phyloP scores from a whole-genome alignment of 2,329 filamentous ascomycete species.

The Amesomyces nigricolor region DNA sequence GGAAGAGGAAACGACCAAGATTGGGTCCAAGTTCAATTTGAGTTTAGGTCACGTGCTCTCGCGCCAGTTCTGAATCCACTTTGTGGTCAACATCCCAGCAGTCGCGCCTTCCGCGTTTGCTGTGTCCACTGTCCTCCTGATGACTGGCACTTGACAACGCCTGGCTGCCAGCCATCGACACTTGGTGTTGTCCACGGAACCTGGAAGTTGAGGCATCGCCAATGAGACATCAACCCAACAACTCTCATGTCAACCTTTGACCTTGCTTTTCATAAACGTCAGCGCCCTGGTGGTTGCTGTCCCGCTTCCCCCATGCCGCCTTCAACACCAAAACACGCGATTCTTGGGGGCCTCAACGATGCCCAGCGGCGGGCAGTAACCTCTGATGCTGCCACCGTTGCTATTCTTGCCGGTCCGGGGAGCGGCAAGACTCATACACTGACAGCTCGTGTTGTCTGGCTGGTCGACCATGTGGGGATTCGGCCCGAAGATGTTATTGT shows the following conservation, averaged over 20 bases:
- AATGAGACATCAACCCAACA: too few relatives aligned
- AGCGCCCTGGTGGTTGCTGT: not conserved
- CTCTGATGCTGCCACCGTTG: slow-evolving; percentile 50
- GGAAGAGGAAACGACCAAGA: not conserved
- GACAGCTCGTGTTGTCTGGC: slow-evolving; percentile 85
- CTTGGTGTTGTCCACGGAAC: too few relatives aligned
- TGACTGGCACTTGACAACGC: too few relatives aligned
- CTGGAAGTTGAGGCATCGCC: too few relatives aligned
- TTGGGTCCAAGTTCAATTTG: not conserved
- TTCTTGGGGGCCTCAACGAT: slow-evolving; percentile 47
- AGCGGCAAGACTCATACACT: slow-evolving; percentile 93
- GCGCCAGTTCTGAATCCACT: too few relatives aligned
- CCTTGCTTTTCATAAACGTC: too few relatives aligned
- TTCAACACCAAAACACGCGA: slow-evolving; percentile 19
- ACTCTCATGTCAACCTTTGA: too few relatives aligned
- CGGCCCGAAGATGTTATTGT: slow-evolving; percentile 85
- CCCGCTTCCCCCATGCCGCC: slow-evolving; percentile 1
- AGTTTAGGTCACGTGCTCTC: too few relatives aligned
- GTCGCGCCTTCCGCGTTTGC: too few relatives aligned
- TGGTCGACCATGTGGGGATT: slow-evolving; percentile 66
- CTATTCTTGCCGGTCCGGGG: slow-evolving; percentile 62
- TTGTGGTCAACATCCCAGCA: too few relatives aligned
- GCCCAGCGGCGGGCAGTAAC: slow-evolving; percentile 53
- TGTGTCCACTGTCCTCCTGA: too few relatives aligned
- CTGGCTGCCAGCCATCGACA: too few relatives aligned